Base-by-base conservation (phyloP, 768 basidiomycete species). In the Auricularia cornea region DNA sequence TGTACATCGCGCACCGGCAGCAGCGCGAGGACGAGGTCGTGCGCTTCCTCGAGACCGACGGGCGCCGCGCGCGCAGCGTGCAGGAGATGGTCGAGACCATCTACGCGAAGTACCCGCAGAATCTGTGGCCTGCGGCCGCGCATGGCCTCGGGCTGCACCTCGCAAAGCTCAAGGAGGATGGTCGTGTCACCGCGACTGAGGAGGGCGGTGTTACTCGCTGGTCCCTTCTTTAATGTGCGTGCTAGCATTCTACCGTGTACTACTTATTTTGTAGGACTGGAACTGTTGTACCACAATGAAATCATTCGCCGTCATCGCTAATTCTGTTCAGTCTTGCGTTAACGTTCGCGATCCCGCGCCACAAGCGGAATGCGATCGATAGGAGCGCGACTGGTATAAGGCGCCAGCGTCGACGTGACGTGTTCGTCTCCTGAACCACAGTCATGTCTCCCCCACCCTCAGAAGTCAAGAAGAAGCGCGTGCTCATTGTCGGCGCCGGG, bases 1-100 rank as follows among this genome's bases (percentile, higher is more conserved):
- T 76, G 57, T 97, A 98, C 70, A 89, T 94, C 64, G 72, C 81
- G 35, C 94, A 98, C 70, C 84, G 95, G 10, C 78, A 87, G 62
- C 83, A 90, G 65, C 80, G 94, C 60, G 96, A 98, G 71, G 76
- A 77, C 8, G 88, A 98, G 76, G 84, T 98, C 38, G 59, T 97
- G 1, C 70, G 74, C 20, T 71, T 83, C 11, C 72, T 90, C 30
- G 70, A 77, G 26, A 71, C 70, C 28, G 51, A 75, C 10, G 75
- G 77, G 0, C 23, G 26, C 11, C 60, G 32, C 4, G 63, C 65
- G 56, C 86, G 84, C 86, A 82, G 88, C 35, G 86, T 86, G 0
- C 85, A 85, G 84, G 78, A 79, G 23, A 77, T 90, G 61, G 87
- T 90, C 11, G 77, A 78, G 66, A 77, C 69, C 14, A 81, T 94